Percentiles rank a stretch among this genome's conserved stretches.
phyloP scores from a whole-genome alignment of 495 filamentous ascomycete genomes.

The Penicillium canescens region DNA sequence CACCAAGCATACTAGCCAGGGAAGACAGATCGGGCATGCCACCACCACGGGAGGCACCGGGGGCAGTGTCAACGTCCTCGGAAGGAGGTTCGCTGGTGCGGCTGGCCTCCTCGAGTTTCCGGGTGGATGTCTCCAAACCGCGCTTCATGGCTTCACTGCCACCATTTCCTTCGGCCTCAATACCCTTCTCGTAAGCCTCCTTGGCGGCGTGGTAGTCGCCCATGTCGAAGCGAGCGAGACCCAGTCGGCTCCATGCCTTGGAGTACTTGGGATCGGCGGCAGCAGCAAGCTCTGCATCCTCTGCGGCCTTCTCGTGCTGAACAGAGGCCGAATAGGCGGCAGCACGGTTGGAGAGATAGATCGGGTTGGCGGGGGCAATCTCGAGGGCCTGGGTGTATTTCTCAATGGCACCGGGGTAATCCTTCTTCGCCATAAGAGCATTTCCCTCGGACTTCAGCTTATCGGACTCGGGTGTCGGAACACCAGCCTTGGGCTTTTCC shows the following conservation, averaged over 20 bases:
- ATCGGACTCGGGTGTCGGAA: conserved; percentile 71
- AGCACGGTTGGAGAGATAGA: conserved; percentile 97
- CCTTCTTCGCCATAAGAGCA: conserved; percentile 87
- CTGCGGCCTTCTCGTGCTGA: conserved; percentile 77
- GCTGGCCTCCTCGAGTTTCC: conserved; percentile 71
- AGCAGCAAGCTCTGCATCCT: conserved; percentile 87
- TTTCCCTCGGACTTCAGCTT: conserved; percentile 89
- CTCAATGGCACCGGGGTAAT: conserved; percentile 78
- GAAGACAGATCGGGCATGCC: conserved; percentile 79
- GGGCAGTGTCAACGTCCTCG: conserved; percentile 48
- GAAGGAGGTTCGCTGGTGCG: conserved; percentile 49
- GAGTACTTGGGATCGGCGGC: conserved; percentile 87
- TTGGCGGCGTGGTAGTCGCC: conserved; percentile 87
- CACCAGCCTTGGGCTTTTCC: conserved; percentile 33
- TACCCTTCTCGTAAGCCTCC: conserved; percentile 93
- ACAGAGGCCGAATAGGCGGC: conserved; percentile 80
- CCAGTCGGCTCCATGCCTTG: conserved; percentile 92
- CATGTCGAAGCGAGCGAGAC: conserved; percentile 84
- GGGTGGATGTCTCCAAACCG: conserved; percentile 88
- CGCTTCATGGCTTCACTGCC: conserved; percentile 84
- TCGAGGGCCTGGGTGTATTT: conserved; percentile 81
- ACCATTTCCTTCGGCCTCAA: conserved; percentile 90
- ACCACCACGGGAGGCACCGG: conserved; percentile 53
- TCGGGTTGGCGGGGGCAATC: conserved; percentile 81
- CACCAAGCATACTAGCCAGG: conserved; percentile 72